Percentiles rank a stretch among this genome's conserved stretches.
phyloP scores from a whole-genome alignment of 169 alveolate species.

The Eimeria maxima region DNA sequence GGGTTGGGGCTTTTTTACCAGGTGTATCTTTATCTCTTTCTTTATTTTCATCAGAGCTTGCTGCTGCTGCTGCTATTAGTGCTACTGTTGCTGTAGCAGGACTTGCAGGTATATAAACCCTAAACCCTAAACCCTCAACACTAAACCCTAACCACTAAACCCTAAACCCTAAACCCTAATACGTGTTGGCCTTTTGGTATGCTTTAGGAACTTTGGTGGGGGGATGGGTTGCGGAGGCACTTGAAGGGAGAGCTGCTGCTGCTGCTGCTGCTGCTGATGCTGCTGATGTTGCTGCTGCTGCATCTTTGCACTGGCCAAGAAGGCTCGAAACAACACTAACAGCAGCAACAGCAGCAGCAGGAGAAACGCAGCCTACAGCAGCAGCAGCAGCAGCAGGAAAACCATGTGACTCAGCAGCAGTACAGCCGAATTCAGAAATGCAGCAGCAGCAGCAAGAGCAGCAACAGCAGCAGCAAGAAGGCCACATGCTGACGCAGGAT shows the following conservation, averaged over 20 bases:
- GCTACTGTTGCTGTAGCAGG: conserved; percentile 18
- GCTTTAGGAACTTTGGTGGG: conserved; percentile 21
- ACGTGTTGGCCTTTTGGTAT: background rate
- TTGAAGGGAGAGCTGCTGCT: background rate
- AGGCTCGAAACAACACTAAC: background rate
- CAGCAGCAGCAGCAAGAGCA: no score
- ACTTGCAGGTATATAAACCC: background rate
- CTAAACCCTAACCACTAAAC: background rate
- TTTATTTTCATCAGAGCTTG: background rate
- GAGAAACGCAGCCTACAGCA: no score
- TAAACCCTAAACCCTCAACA: conserved; percentile 31
- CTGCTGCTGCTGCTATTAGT: background rate
- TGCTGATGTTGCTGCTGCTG: background rate
- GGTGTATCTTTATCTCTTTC: background rate
- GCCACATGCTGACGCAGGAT: no score
- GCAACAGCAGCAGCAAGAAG: no score
- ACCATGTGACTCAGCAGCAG: no score
- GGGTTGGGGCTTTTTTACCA: background rate
- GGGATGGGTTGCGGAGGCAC: conserved; percentile 20
- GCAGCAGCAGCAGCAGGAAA: no score
- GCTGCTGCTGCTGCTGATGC: background rate
- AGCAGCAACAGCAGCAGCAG: conserved; percentile 9
- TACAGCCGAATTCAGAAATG: no score
- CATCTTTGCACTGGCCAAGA: background rate
- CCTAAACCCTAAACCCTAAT: conserved; percentile 7